These are phyloP conservation scores for Ceratocystis variospora DNA, from an alignment of 2,329 filamentous ascomycete genomes.

Conservation along the genomic window DNA sequence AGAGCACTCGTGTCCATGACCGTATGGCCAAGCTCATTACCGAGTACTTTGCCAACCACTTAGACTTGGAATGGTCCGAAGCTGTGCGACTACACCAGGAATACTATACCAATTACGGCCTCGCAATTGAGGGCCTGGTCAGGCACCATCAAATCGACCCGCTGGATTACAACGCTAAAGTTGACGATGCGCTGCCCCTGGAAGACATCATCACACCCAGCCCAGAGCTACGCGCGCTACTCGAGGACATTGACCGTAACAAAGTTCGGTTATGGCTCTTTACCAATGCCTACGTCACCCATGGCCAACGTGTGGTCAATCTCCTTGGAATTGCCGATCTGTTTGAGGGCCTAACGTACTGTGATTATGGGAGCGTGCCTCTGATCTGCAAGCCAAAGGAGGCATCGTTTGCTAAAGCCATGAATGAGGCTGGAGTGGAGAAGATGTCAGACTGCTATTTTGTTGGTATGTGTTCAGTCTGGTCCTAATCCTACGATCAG, in stretches of 20 bases:
- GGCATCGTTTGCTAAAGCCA: constrained; percentile 77
- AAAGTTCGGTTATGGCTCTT: constrained; percentile 89
- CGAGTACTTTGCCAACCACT: constrained; percentile 49
- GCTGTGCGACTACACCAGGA: constrained; percentile 75
- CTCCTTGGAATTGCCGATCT: constrained; percentile 72
- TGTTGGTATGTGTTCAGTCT: constrained; percentile 54
- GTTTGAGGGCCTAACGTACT: constrained; percentile 91
- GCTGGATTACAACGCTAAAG: constrained; percentile 83
- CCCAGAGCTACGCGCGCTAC: constrained; percentile 55
- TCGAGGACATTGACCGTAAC: constrained; percentile 66
- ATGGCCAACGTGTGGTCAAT: constrained; percentile 68
- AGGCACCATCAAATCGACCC: constrained; percentile 91
- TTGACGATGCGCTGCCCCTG: constrained; percentile 86
- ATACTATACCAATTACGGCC: constrained; percentile 90
- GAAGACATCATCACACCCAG: constrained; percentile 73
- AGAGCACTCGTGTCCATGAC: constrained; percentile 72
- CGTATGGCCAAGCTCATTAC: constrained; percentile 76
- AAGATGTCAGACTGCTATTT: constrained; percentile 69
- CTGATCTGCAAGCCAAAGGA: constrained; percentile 77
- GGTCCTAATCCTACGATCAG: not conserved
- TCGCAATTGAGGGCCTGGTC: constrained; percentile 92
- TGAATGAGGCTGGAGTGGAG: constrained; percentile 64
- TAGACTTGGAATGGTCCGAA: constrained; percentile 60
- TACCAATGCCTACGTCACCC: constrained; percentile 88
- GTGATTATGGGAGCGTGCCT: constrained; percentile 63